Conservation (phyloP, 306 rosid species). For the Prunus kanzakura region DNA sequence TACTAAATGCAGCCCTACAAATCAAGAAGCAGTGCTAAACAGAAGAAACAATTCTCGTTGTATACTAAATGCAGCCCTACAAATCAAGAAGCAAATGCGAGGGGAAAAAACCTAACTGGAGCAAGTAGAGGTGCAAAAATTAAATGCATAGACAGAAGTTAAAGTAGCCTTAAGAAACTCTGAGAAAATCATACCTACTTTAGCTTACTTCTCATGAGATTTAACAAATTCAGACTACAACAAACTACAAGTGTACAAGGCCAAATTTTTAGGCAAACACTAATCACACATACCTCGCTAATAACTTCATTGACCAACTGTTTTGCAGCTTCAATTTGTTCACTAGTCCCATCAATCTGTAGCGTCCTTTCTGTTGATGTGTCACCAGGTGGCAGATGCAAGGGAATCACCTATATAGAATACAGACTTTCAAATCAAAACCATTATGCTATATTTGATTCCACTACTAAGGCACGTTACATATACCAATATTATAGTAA, state of each 20-base stretch:
- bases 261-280: constrained; percentile 26
- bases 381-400: constrained; percentile 99
- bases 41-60: no score
- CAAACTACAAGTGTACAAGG: constrained; percentile 2
- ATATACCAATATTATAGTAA: background rate
- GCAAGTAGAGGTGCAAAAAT: background rate
- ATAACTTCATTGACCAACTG: constrained; percentile 77
- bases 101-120: background rate
- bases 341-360: constrained; percentile 85
- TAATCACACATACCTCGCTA: constrained; percentile 69
- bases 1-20: background rate
- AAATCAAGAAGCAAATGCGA: background rate
- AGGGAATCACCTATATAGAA: constrained; percentile 74
- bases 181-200: background rate
- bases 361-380: constrained; percentile 75
- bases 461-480: background rate
- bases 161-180: background rate
- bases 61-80: background rate
- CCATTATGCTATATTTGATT: background rate
- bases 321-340: constrained; percentile 88
- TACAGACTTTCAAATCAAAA: background rate
- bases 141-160: background rate
- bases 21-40: background rate
- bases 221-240: background rate
- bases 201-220: background rate